Conservation (phyloP, 495 filamentous ascomycete genomes). For the Podospora pseudocomata region DNA sequence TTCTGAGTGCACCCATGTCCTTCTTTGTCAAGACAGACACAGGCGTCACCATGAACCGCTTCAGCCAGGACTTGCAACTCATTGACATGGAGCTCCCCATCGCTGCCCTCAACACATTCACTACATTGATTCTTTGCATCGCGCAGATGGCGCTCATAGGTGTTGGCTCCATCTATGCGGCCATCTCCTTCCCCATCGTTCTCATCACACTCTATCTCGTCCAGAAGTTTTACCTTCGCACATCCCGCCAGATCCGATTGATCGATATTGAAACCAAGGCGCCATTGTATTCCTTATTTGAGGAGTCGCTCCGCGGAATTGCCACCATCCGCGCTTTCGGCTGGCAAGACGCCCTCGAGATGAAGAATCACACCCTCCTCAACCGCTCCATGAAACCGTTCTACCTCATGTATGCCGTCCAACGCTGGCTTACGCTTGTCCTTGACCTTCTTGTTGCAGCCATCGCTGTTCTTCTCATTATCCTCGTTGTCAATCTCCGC, state of each 20-base stretch:
- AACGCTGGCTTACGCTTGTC: conserved; percentile 45
- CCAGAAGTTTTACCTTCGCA: conserved; percentile 61
- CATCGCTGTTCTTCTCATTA: conserved; percentile 45
- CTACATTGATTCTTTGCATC: conserved; percentile 25
- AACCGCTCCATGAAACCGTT: conserved; percentile 43
- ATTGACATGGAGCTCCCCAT: conserved; percentile 54
- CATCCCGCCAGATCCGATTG: conserved; percentile 61
- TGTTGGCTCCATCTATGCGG: conserved; percentile 45
- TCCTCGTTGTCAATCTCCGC: conserved; percentile 36
- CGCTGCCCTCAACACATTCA: conserved; percentile 35
- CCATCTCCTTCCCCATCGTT: conserved; percentile 38
- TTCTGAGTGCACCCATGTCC: conserved; percentile 32
- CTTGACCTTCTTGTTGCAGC: conserved; percentile 43
- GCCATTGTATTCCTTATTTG: conserved; percentile 58
- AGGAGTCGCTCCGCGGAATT: conserved; percentile 46
- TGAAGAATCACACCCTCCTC: conserved; percentile 31
- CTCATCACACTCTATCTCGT: conserved; percentile 46
- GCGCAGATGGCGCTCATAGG: conserved; percentile 42
- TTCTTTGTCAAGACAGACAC: conserved; percentile 34
- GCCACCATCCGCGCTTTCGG: conserved; percentile 48
- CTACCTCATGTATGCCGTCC: conserved; percentile 44
- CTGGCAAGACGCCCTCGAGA: conserved; percentile 33
- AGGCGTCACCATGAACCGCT: conserved; percentile 37
- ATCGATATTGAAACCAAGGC: conserved; percentile 63
- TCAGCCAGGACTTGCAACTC: conserved; percentile 59